Evolutionary conservation across 371 early-diverging fungal species (phyloP).

Genomic region (Furculomyces boomerangus): DNA sequence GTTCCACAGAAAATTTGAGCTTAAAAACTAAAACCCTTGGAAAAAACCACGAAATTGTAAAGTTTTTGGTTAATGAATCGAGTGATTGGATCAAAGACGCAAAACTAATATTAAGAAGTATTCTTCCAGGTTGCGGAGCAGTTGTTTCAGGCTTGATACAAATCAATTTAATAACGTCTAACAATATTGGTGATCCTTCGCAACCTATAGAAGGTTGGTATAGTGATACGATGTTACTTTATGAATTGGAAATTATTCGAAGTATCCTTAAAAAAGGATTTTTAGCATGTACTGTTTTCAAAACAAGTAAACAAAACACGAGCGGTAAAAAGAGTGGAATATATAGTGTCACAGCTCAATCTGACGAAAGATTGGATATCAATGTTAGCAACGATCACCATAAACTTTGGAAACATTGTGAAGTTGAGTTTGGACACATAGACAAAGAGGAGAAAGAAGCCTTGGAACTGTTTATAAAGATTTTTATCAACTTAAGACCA

Average conservation of each 20-base stretch:
- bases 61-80: background rate
- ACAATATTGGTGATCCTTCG: background rate
- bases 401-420: slow-evolving; percentile 10
- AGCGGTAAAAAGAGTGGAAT: no score
- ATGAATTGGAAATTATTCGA: slow-evolving; percentile 18
- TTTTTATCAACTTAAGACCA: slow-evolving; percentile 75
- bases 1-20: no score
- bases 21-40: background rate
- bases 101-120: background rate
- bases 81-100: slow-evolving; percentile 1
- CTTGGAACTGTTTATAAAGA: slow-evolving; percentile 74
- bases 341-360: slow-evolving; percentile 27
- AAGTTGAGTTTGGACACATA: slow-evolving; percentile 18
- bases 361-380: slow-evolving; percentile 5
- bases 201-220: background rate
- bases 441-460: slow-evolving; percentile 40
- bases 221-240: background rate
- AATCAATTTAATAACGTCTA: background rate
- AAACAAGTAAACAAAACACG: no score
- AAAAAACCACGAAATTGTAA: background rate
- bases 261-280: slow-evolving; percentile 70
- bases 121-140: background rate
- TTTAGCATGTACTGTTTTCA: slow-evolving; percentile 61
- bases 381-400: background rate
- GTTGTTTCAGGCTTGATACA: background rate